Base-by-base conservation (phyloP, 164 flowering plant species). In the Stephania yunnanensis region DNA sequence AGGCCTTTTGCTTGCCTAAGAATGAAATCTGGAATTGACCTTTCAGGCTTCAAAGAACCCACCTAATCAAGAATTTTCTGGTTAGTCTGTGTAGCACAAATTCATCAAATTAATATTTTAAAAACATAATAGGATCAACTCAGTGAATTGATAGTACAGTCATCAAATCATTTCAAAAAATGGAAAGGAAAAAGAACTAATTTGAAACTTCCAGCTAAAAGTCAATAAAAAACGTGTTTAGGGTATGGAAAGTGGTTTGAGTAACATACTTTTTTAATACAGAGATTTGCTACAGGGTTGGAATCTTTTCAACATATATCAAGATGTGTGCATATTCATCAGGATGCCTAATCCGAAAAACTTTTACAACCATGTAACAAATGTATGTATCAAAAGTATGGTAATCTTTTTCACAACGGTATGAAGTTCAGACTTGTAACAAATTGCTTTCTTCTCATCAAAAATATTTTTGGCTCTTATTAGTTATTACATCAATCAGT, bases 1-100 rank as follows among this genome's bases (percentile, higher is more conserved):
- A 95, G 94, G 69, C 99, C 99, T 87, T 91, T 95, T 66, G 98
- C 97, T 70, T 87, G 86, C 74, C 78, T 78, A 61, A 95, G 80
- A 81, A 95, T 87, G 68, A 87, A 82, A 76, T 87, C 89, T 45
- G 99, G 99, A 71, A 95, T 95, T 48, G 86, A 85, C 84, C 81
- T 91, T 81, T 95, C 99, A 44, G 95, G 91, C 72, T 78, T 82
- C 68, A 87, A 46, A 46, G 78, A 84, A 76, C 98, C 97, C 68
- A 93, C 90, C 98, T 95, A 83, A 67, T 52, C 12, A 85, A 46
- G 22, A 63, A 46, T 63, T 63, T 44, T 77, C 53, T 65, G 52
- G 31, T 52, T 55, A 69, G 52, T 53, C 61, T 48, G 53, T 8
- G 53, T 48, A 1, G 13, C 13, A 3, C 53, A 48, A 7, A 48